phyloP scores from a whole-genome alignment of 2,329 filamentous ascomycete genomes.

The Fusarium xylarioides region DNA sequence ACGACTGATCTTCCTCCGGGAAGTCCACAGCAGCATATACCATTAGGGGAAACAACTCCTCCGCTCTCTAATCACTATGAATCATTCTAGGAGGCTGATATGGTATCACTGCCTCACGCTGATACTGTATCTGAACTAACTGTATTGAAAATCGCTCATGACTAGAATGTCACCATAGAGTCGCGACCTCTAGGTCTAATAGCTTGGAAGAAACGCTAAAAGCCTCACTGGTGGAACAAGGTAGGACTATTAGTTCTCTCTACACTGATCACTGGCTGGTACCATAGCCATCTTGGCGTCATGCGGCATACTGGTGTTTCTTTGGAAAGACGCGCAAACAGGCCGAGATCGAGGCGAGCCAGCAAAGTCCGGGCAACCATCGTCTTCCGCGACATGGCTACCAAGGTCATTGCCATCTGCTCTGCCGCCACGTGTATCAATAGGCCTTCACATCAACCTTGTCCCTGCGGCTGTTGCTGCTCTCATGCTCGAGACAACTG shows the following conservation, averaged over 20 bases:
- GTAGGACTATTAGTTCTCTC: fast-evolving
- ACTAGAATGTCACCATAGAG: fast-evolving
- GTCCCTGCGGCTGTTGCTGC: background rate
- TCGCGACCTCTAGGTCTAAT: too few relatives aligned
- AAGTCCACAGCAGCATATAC: background rate
- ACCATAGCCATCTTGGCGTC: background rate
- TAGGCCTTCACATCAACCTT: background rate
- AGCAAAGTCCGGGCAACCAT: background rate
- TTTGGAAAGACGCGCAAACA: background rate
- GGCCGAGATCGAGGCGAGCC: too few relatives aligned
- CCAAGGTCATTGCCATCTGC: background rate
- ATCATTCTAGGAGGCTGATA: fast-evolving
- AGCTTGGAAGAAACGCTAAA: background rate
- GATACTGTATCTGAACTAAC: background rate
- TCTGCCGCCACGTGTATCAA: background rate
- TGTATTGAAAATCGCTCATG: fast-evolving
- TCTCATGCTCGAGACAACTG: background rate
- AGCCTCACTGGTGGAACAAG: background rate
- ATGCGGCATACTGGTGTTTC: background rate
- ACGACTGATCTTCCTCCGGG: fast-evolving
- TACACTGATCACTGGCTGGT: fast-evolving
- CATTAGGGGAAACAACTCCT: background rate
- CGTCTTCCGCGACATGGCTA: background rate
- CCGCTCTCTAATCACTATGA: fast-evolving
- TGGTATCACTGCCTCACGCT: background rate